Percentiles rank a stretch among this genome's conserved stretches.
These are phyloP conservation scores for Diophrys sp. DNA, from an alignment of 73 alveolate species.

Conservation along the genomic window DNA sequence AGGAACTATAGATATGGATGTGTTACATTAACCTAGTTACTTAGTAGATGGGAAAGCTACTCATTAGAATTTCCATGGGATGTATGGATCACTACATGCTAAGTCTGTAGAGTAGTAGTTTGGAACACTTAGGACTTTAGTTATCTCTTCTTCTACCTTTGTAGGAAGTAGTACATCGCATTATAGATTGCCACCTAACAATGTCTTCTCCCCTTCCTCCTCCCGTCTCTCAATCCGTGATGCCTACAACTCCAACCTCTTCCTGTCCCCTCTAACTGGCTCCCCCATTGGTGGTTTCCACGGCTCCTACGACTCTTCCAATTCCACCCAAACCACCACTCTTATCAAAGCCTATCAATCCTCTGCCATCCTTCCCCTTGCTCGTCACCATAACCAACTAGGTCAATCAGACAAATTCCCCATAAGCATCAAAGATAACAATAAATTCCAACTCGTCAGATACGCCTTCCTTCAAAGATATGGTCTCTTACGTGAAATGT, in stretches of 20 bases:
- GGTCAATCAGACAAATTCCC: neutral
- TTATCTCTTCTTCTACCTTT: slow-evolving; percentile 86
- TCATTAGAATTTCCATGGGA: slow-evolving; percentile 71
- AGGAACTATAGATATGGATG: slow-evolving; percentile 70
- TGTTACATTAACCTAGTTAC: slow-evolving; percentile 41
- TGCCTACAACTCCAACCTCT: slow-evolving; percentile 73
- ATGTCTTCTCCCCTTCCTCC: slow-evolving; percentile 72
- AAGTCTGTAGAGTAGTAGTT: slow-evolving; percentile 38
- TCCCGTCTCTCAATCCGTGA: slow-evolving; percentile 65
- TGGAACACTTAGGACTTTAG: slow-evolving; percentile 70
- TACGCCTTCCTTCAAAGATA: slow-evolving; percentile 9
- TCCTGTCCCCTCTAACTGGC: slow-evolving; percentile 93
- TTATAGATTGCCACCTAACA: slow-evolving; percentile 96
- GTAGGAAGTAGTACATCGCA: slow-evolving; percentile 96
- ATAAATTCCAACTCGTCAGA: neutral
- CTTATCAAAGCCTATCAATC: slow-evolving; percentile 77
- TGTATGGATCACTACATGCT: slow-evolving; percentile 78
- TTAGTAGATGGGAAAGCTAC: slow-evolving; percentile 56
- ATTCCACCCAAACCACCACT: neutral
- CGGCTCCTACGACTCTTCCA: slow-evolving; percentile 63
- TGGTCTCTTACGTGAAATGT: slow-evolving; percentile 4
- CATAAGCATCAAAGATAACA: neutral
- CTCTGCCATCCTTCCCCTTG: slow-evolving; percentile 86
- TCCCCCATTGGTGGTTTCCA: slow-evolving; percentile 98
- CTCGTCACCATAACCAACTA: slow-evolving; percentile 90